Evolutionary conservation across 2,329 filamentous ascomycete genomes (phyloP), one percentile per base, ranked within the genome.

Genomic region (Diaporthe capsici): DNA sequence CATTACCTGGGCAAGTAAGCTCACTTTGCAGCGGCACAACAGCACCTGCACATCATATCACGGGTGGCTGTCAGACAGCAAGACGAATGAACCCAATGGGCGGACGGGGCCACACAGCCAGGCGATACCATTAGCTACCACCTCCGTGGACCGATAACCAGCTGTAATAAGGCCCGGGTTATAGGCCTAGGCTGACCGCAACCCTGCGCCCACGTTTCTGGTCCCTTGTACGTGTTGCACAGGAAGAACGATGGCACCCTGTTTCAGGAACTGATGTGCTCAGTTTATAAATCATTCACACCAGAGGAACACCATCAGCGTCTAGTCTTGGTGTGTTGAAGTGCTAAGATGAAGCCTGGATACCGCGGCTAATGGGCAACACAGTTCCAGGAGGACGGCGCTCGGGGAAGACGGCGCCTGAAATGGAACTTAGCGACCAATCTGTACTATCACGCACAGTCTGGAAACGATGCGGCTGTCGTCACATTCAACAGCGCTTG

Each of bases 181-280:
- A 4, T n/a, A 22, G 10, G 20, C 31, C 5, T 39, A 25, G 25
- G 37, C 39, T 65, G 25, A 25, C 39, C 42, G 60, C 60, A 65
- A 65, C 60, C 60, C 60, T 65, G 60, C 60, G 60, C 60, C 60
- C 60, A 65, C 60, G 60, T 65, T 65, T 65, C n/a, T 34, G 60
- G 39, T 17, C 25, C 60, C 60, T 47, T 65, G 60, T 20, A 25
- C 39, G 22, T 22, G 9, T 47, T 31, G 39, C 42, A 47, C n/a
- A 31, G 42, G 42, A 65, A 65, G 28, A 25, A 28, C 60, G 25
- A n/a, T 44, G 60, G 47, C 39, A 22, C 25, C 60, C 42, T 10
- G 4, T 15, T 13, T 22, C 2, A 34, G 53, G 28, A 57, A 34
- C 28, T 57, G 25, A 31, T 31, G 25, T 55, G 25, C 53, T 31